Evolutionary conservation across 371 early-diverging fungal species (phyloP), one percentile per base, ranked within the genome.

Genomic region (Mortierella sp.): DNA sequence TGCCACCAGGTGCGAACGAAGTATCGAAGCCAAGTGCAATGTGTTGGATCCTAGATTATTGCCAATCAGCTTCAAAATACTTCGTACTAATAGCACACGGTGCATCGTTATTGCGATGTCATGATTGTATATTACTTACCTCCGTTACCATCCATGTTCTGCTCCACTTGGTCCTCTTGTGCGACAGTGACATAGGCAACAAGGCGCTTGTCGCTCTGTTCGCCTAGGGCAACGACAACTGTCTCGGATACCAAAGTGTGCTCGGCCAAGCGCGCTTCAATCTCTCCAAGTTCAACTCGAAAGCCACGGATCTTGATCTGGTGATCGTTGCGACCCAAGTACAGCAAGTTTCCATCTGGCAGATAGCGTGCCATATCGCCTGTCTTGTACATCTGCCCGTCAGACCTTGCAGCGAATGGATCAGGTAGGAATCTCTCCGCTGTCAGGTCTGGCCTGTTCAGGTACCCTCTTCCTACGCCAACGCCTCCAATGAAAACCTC

Each of bases 341-440:
- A 34, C 5, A 34, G 7, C 5, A 34, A 7, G 34, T 34, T 34
- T 5, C 34, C 34, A 11, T 34, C 55, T 5, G 64, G 64, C 3
- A 59, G 60, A 17, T 46, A 69, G 9, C 75, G 44, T 7, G 28
- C 81, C 32, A 78, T 26, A 43, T 83, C 83, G 12, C 83, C 83
- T 9, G 83, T 79, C 17, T 39, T 42, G 72, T 81, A 83, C 48
- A 80, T 54, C 7, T 72, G 65, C 2, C 44, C 55, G 15, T 27
- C 50, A 1, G 5, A 1, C 5, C 30, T 28, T 8, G 28, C n/a
- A 19, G n/a, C 27, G 30, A 55, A 55, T 27, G 56, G 50, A 41
- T 64, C 54, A 11, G 56, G n/a, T 0, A 50, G 23, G 56, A 64
- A 64, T 23, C 42, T 23, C 44, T 57, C 56, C 27, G 31, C 49